A percentile compares a stretch with the other conserved stretches of the same genome.
Conservation (phyloP, 805 yeast genomes). For the Starmerella sirachaensis region DNA sequence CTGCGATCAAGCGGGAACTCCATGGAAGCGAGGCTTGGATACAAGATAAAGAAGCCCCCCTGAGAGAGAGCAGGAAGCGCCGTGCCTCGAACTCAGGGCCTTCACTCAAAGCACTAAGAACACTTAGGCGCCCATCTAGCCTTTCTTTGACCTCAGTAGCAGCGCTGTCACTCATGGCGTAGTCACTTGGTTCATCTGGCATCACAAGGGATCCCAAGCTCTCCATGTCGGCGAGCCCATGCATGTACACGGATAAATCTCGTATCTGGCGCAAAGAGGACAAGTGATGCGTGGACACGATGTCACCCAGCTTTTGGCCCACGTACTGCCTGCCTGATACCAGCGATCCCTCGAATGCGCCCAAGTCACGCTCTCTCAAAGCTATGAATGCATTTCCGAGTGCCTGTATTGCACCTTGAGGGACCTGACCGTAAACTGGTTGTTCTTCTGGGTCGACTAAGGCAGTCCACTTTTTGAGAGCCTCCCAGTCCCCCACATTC, state of each 20-base stretch:
- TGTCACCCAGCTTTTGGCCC: constrained; percentile 46
- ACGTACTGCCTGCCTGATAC: constrained; percentile 43
- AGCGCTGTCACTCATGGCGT: background rate
- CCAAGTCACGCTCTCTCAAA: constrained; percentile 30
- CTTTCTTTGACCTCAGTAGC: constrained; percentile 3
- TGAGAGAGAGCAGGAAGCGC: constrained; percentile 47
- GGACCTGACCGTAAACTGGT: constrained; percentile 4
- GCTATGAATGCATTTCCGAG: constrained; percentile 46
- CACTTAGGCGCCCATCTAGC: constrained; percentile 10
- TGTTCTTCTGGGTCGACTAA: constrained; percentile 4
- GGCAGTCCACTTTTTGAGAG: constrained; percentile 32
- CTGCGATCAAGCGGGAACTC: constrained; percentile 28
- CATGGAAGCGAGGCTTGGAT: constrained; percentile 7
- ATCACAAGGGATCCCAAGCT: constrained; percentile 26
- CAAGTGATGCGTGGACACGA: constrained; percentile 28
- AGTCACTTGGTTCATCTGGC: constrained; percentile 6
- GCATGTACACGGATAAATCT: constrained; percentile 40
- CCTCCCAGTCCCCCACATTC: constrained; percentile 42
- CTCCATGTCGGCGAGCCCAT: constrained; percentile 50
- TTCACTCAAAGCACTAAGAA: constrained; percentile 23
- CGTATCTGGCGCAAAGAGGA: constrained; percentile 38
- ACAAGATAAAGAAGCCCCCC: constrained; percentile 35
- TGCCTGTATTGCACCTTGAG: constrained; percentile 11
- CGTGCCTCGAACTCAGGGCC: constrained; percentile 50
- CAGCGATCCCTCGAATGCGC: constrained; percentile 33